Evolutionary conservation across 75 land plant species (phyloP).

Genomic region (Gnetum montanum): DNA sequence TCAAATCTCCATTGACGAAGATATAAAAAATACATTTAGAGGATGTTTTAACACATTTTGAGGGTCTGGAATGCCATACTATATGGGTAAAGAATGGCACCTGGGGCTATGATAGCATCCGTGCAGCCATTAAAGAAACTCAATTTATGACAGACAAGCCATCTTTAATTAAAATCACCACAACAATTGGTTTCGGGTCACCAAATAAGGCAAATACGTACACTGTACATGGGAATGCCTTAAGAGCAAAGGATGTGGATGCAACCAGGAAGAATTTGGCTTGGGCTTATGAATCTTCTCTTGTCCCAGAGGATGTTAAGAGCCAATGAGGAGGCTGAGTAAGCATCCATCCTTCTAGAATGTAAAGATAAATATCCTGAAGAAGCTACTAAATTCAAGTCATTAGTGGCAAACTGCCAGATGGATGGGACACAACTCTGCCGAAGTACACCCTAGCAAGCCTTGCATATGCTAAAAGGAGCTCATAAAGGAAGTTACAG

Average conservation of each 20-base stretch:
- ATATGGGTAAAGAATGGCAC: constrained; percentile 96
- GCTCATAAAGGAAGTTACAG: too few relatives aligned
- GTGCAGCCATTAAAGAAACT: constrained; percentile 47
- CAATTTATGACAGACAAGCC: constrained; percentile 78
- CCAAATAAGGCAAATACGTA: constrained; percentile 90
- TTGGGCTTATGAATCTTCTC: constrained; percentile 82
- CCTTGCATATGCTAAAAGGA: constrained; percentile 62
- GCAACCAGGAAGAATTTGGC: constrained; percentile 78
- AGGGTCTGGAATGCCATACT: constrained; percentile 87
- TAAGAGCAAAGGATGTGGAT: constrained; percentile 83
- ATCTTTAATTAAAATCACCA: constrained; percentile 88
- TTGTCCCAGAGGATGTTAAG: constrained; percentile 82
- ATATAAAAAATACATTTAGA: constrained; percentile 92
- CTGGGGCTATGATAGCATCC: constrained; percentile 52
- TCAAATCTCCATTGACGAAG: constrained; percentile 91
- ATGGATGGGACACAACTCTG: constrained; percentile 71
- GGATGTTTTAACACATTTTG: constrained; percentile 65
- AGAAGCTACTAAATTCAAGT: constrained; percentile 54
- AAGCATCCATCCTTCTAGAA: constrained; percentile 73
- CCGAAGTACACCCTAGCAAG: constrained; percentile 38
- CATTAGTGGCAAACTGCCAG: constrained; percentile 40
- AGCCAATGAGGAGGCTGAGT: constrained; percentile 95
- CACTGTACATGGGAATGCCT: constrained; percentile 55
- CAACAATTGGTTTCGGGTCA: constrained; percentile 89
- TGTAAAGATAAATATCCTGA: constrained; percentile 55